Evolutionary conservation across 2,329 filamentous ascomycete genomes (phyloP).

Genomic region (Aspergillus uvarum): DNA sequence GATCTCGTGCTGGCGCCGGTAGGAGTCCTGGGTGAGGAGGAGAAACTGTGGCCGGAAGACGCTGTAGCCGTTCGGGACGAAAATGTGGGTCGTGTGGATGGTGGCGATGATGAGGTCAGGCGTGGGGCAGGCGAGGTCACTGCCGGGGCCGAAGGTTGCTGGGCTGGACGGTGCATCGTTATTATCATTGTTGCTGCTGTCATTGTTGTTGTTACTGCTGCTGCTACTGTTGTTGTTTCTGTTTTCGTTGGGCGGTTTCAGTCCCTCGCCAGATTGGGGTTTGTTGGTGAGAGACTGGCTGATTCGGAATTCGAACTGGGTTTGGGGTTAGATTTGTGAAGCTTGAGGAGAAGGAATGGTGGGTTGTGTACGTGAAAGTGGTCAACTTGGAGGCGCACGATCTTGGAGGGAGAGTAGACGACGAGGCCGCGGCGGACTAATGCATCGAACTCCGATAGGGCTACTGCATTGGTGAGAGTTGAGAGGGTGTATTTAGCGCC

Average conservation of each 20-base stretch:
- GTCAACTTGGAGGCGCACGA: neutral
- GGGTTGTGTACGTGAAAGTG: neutral
- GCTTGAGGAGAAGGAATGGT: neutral
- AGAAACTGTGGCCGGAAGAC: conserved; percentile 51
- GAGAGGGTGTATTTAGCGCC: neutral
- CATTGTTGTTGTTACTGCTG: too few species aligned
- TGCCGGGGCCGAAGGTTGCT: conserved; percentile 22
- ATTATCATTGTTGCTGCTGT: too few species aligned
- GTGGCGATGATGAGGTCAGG: conserved; percentile 44
- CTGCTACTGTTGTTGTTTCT: too few species aligned
- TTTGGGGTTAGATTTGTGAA: neutral
- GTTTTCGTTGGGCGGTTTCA: neutral
- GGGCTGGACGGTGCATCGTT: neutral
- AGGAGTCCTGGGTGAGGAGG: conserved; percentile 50
- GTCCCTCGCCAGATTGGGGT: neutral
- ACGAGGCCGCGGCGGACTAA: neutral
- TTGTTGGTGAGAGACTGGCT: neutral
- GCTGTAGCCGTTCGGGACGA: conserved; percentile 52
- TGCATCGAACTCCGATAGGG: neutral
- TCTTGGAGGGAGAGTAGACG: neutral
- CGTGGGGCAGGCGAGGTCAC: conserved; percentile 45
- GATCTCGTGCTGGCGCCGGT: conserved; percentile 48
- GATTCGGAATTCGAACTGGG: neutral
- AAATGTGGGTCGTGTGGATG: conserved; percentile 45
- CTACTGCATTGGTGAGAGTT: neutral